These are phyloP conservation scores for Saccharomyces hybrid DNA, from an alignment of 1,139 yeast genomes.

Conservation along the genomic window DNA sequence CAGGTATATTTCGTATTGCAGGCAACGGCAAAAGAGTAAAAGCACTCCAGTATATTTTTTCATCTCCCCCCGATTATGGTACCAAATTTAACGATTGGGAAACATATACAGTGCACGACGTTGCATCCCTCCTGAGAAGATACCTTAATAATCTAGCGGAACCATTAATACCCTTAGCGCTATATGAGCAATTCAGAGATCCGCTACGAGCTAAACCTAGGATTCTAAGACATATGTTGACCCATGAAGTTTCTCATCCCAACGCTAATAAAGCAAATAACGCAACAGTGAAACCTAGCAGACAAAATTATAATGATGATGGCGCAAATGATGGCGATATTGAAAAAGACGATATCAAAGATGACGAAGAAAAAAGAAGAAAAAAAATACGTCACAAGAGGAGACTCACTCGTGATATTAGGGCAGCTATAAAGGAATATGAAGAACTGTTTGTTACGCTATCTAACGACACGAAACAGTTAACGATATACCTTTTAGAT, in stretches of 20 bases:
- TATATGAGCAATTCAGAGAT: conserved; percentile 72
- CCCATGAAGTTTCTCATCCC: conserved; percentile 16
- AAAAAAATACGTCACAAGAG: conserved; percentile 35
- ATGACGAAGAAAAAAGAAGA: conserved; percentile 29
- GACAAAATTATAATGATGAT: conserved; percentile 8
- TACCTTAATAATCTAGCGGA: conserved; percentile 85
- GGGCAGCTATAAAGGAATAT: conserved; percentile 63
- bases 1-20: conserved; percentile 89
- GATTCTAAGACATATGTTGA: conserved; percentile 27
- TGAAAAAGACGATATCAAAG: conserved; percentile 28
- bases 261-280: conserved; percentile 15
- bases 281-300: background rate
- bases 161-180: conserved; percentile 74
- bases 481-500: conserved; percentile 79
- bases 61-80: conserved; percentile 84
- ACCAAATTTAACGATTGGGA: conserved; percentile 75
- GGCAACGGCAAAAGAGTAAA: conserved; percentile 87
- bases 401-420: conserved; percentile 48
- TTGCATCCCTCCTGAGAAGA: conserved; percentile 81
- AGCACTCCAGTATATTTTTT: conserved; percentile 75
- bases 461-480: conserved; percentile 51
- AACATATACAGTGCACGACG: conserved; percentile 92
- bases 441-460: conserved; percentile 51
- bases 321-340: conserved; percentile 12
- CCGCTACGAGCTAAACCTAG: conserved; percentile 46